Evolutionary conservation across 768 basidiomycete species (phyloP), one percentile per base, ranked within the genome.

Genomic region (Phaeolepiota aurea): DNA sequence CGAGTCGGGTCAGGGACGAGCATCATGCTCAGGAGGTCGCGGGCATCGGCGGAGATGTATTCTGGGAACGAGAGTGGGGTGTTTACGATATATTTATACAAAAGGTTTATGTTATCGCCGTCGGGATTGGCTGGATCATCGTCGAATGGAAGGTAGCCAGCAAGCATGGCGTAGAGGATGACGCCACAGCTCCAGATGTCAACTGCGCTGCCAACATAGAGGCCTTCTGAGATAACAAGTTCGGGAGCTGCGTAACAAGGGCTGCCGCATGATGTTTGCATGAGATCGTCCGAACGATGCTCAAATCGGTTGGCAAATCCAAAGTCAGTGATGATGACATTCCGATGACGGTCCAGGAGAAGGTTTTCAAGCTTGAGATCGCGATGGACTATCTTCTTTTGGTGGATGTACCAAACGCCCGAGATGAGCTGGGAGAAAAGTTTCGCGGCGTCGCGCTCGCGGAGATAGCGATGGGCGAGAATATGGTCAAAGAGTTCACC

Each of bases 401-500:
- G 82, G 65, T 98, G 96, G 43, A 97, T 90, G 65, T 99, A 99
- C 82, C 89, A 90, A 21, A 99, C 96, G 46, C 94, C 96, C 16
- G 92, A 96, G 52, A 99, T 84, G 60, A 99, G 87, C 63, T 99
- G 96, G 13, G 90, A 89, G 58, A 99, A 99, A 30, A 99, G 82
- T 58, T 87, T 92, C 48, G 87, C 81, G 1, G 96, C 96, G 54
- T 97, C 92, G 48, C 78, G 78, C 61, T 98, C 96, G 49, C 86
- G 83, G 51, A 99, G 81, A 61, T 94, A 96, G 31, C 91, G 86
- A 58, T 97, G 96, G 14, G 94, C 94, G 38, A 98, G 79, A 57
- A 99, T 99, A 62, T 97, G 90, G 64, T 99, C 96, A 62, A 99
- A 98, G 15, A 99, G 79, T 59, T 99, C 96, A 42, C 96, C 96